Evolutionary conservation across 768 basidiomycete species (phyloP).

Genomic region (Lyophyllum decastes): DNA sequence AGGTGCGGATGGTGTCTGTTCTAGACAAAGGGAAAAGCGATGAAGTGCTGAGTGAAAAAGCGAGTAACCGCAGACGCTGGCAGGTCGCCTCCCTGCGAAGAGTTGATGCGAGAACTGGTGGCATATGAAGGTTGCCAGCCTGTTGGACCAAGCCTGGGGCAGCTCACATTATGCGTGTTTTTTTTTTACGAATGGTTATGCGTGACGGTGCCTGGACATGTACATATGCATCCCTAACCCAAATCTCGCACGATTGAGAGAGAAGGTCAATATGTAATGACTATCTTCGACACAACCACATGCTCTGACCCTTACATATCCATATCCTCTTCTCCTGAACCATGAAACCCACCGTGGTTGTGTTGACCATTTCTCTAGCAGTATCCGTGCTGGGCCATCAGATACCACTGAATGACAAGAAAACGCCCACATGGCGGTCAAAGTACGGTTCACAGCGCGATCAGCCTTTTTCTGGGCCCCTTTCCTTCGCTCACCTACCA

Average conservation of each 20-base stretch:
- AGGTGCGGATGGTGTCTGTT: conserved; percentile 55
- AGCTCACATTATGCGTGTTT: not conserved
- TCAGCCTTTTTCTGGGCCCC: conserved; percentile 75
- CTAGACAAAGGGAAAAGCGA: conserved; percentile 37
- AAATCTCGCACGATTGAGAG: not conserved
- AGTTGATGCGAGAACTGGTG: conserved; percentile 35
- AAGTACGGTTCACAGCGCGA: conserved; percentile 80
- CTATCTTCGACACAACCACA: not conserved
- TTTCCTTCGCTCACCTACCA: conserved; percentile 82
- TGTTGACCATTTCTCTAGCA: conserved; percentile 1
- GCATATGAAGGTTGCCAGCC: conserved; percentile 2
- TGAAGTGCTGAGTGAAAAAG: conserved; percentile 28
- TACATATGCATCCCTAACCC: not conserved
- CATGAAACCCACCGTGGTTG: not conserved
- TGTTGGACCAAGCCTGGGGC: not conserved
- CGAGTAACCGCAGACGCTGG: conserved; percentile 40
- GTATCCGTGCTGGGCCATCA: conserved; percentile 5
- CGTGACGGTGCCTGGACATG: not conserved
- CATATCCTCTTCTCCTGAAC: not conserved
- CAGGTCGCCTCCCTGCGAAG: conserved; percentile 37
- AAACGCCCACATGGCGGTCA: conserved; percentile 52
- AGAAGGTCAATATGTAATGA: not conserved
- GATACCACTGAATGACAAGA: conserved; percentile 6
- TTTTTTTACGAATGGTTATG: not conserved
- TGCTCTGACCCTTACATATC: no score